Base-by-base conservation (phyloP, 1,139 yeast genomes). In the Candida neerlandica region DNA sequence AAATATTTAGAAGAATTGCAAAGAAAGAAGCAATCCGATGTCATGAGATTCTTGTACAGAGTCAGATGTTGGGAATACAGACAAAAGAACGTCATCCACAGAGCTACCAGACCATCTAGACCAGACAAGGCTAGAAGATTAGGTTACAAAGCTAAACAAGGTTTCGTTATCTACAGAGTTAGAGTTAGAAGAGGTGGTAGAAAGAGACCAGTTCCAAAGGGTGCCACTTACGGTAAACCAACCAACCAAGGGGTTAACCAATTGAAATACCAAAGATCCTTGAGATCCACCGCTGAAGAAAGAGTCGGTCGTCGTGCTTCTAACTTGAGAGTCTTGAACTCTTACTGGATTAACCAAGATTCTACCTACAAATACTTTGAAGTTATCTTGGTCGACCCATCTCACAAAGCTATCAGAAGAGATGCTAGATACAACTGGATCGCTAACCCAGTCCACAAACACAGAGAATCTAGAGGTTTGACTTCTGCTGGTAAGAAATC, bases 21-120 rank as follows among this genome's bases (percentile, higher is more conserved):
- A 81, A 92, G 97, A 86, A 94, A 94, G 96, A 94, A 94, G 88
- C 99, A 94, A 85, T 91, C 97, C 73, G 99, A 94, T 82, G 97
- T 94, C 71, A 83, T 89, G 84, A 90, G 99, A 82, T 94, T 92
- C 91, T 84, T 94, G 74, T 89, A 88, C 81, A 89, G 99, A 81
- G 96, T 94, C 85, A 90, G 99, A 89, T 95, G 97, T 84, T 94
- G 99, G 99, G 99, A 94, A 82, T 94, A 90, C 96, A 92, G 99
- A 86, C 99, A 94, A 84, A 87, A 88, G 85, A 87, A 84, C 73
- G 99, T 91, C 68, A 88, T 94, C 80, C 99, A 94, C 97, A 89
- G 99, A 80, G 98, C 97, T 65, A 70, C 96, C 55, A 91, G 94
- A 79, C 99, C 99, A 72, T 89, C 98, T 67, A 92, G 98, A 82